Conservation (phyloP, 352 stramenopile species). For the Thalassiosira sp. region DNA sequence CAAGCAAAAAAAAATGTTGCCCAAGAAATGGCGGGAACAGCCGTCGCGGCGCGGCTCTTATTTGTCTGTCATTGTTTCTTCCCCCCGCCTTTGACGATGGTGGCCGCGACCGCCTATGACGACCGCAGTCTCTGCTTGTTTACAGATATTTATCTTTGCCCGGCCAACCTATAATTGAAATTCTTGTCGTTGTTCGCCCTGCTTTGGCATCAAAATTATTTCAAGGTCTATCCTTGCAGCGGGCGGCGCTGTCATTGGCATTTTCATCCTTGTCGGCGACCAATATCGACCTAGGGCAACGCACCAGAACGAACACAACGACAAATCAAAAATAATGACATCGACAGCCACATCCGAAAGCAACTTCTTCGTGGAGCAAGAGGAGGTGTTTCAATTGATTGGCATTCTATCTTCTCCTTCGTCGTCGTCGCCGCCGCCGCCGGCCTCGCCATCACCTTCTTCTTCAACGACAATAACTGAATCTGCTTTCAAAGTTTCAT, state of each 20-base stretch:
- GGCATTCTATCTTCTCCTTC: constrained; percentile 21
- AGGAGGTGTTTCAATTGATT: constrained; percentile 51
- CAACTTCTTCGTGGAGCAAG: constrained; percentile 49
- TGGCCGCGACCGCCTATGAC: too few relatives aligned
- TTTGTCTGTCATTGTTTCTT: neutral
- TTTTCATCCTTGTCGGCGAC: neutral
- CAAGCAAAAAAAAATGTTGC: neutral
- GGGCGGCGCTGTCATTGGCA: neutral
- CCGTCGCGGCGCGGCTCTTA: neutral
- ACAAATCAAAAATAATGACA: constrained; percentile 19
- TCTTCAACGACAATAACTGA: neutral
- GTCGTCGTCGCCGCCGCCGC: neutral
- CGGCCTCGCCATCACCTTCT: neutral
- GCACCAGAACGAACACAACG: neutral
- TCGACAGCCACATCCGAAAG: constrained; percentile 41
- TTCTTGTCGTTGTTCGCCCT: too few relatives aligned
- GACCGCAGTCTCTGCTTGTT: too few relatives aligned
- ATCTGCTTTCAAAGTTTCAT: neutral
- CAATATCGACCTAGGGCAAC: neutral
- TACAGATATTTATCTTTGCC: too few relatives aligned
- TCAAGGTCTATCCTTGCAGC: too few relatives aligned
- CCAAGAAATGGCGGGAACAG: neutral
- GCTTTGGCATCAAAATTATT: too few relatives aligned
- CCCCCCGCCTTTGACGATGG: too few relatives aligned
- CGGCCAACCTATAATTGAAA: too few relatives aligned